phyloP scores from a whole-genome alignment of 345 rosid genomes.

The Murraya paniculata region DNA sequence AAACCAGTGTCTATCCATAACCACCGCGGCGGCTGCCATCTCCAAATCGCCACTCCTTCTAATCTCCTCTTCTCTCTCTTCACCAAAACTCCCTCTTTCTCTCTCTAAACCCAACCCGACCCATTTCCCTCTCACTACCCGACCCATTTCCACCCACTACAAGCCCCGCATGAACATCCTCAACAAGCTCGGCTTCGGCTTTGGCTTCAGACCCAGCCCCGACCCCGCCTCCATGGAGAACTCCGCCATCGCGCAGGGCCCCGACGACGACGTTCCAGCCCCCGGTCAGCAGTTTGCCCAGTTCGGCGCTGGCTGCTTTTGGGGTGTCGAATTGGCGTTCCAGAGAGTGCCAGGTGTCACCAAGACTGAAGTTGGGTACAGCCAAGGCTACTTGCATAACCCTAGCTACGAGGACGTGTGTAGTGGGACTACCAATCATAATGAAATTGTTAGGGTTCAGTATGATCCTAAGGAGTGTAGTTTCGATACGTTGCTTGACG shows the following conservation, averaged over 20 bases:
- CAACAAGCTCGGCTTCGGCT: constrained; percentile 80
- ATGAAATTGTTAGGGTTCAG: constrained; percentile 84
- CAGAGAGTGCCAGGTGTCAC: constrained; percentile 84
- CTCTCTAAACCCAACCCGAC: constrained; percentile 13
- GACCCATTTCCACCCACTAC: constrained; percentile 29
- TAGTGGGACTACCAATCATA: constrained; percentile 61
- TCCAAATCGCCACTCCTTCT: constrained; percentile 15
- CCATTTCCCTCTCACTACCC: constrained; percentile 21
- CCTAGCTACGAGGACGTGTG: constrained; percentile 84
- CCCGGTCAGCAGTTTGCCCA: constrained; percentile 78
- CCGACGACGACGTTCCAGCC: constrained; percentile 69
- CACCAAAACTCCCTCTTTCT: constrained; percentile 4
- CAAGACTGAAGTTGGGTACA: constrained; percentile 84
- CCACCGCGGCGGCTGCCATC: constrained; percentile 1
- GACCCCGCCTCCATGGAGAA: constrained; percentile 52
- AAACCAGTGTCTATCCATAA: background rate
- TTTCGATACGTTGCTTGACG: constrained; percentile 65
- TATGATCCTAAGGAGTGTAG: constrained; percentile 79
- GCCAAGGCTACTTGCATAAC: constrained; percentile 57
- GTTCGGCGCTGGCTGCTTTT: constrained; percentile 95
- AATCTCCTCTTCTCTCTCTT: constrained; percentile 18
- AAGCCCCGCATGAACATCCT: constrained; percentile 74
- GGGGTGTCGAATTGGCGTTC: constrained; percentile 89
- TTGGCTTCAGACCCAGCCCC: constrained; percentile 46
- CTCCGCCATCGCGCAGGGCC: constrained; percentile 65